Conservation (phyloP, 345 rosid genomes). For the Pugionium dolabratum region DNA sequence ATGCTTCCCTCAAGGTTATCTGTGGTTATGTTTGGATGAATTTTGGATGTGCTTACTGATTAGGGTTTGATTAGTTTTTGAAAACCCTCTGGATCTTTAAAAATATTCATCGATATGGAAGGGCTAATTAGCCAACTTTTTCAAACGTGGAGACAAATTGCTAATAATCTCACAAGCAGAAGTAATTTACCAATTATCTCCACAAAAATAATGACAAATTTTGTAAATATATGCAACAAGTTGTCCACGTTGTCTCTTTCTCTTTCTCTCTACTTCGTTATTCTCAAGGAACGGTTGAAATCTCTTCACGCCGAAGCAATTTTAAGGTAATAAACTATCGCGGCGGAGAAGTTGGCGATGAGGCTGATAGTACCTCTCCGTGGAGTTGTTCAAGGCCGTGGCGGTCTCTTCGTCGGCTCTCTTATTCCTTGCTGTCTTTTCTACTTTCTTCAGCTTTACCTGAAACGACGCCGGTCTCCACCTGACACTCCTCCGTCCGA, state of each 20-base stretch:
- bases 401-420: slow-evolving; percentile 77
- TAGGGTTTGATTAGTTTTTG: not conserved
- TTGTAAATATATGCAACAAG: no score
- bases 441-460: slow-evolving; percentile 70
- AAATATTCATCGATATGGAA: not conserved
- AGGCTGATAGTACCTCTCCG: slow-evolving; percentile 81
- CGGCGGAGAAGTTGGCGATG: slow-evolving; percentile 47
- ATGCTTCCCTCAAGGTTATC: not conserved
- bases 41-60: not conserved
- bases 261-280: not conserved
- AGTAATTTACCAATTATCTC: slow-evolving; percentile 1
- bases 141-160: slow-evolving; percentile 15
- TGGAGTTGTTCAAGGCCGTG: slow-evolving; percentile 80
- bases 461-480: slow-evolving; percentile 68
- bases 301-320: slow-evolving; percentile 20
- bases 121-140: not conserved
- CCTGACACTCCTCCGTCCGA: slow-evolving; percentile 53
- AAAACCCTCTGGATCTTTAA: not conserved
- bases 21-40: not conserved
- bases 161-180: not conserved
- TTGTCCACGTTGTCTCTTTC: no score
- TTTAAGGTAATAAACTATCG: not conserved
- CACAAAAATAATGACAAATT: not conserved
- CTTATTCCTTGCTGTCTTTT: slow-evolving; percentile 86
- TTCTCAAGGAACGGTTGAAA: slow-evolving; percentile 34